A percentile compares a stretch with the other conserved stretches of the same genome.
phyloP scores from a whole-genome alignment of 2,329 filamentous ascomycete species.

The Fusarium praegraminearum region DNA sequence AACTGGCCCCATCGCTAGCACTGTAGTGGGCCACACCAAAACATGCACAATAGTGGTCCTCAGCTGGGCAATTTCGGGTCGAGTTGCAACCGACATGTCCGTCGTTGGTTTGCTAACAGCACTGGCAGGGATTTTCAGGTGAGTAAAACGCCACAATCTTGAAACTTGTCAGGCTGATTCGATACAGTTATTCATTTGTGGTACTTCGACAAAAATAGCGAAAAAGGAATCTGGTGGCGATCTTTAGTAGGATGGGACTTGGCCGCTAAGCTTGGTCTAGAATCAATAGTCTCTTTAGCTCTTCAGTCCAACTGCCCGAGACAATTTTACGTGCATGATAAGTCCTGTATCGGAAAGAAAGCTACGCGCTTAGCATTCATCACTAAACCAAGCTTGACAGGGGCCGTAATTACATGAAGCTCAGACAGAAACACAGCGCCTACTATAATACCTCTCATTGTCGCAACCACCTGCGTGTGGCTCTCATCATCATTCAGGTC shows the following conservation, averaged over 20 bases:
- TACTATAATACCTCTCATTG: neutral
- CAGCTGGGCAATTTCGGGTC: slow-evolving; percentile 68
- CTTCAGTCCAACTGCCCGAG: neutral
- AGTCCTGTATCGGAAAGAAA: neutral
- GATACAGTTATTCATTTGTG: neutral
- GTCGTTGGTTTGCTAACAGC: neutral
- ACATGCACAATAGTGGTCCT: slow-evolving; percentile 71
- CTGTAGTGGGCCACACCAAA: slow-evolving; percentile 74
- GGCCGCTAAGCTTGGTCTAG: neutral
- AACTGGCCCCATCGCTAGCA: slow-evolving; percentile 72
- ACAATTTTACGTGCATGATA: neutral
- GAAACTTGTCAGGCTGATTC: neutral
- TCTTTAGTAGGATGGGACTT: neutral
- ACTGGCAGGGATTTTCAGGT: neutral
- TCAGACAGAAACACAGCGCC: neutral
- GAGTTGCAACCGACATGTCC: neutral
- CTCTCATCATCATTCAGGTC: neutral
- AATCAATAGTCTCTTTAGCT: neutral
- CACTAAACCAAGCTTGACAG: neutral
- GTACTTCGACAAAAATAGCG: neutral
- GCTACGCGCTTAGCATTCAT: neutral
- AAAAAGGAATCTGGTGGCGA: neutral
- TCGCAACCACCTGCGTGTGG: neutral
- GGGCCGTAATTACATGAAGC: neutral
- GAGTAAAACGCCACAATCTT: neutral